Evolutionary conservation across 164 flowering plant genomes (phyloP).

Genomic region (Malania oleifera): DNA sequence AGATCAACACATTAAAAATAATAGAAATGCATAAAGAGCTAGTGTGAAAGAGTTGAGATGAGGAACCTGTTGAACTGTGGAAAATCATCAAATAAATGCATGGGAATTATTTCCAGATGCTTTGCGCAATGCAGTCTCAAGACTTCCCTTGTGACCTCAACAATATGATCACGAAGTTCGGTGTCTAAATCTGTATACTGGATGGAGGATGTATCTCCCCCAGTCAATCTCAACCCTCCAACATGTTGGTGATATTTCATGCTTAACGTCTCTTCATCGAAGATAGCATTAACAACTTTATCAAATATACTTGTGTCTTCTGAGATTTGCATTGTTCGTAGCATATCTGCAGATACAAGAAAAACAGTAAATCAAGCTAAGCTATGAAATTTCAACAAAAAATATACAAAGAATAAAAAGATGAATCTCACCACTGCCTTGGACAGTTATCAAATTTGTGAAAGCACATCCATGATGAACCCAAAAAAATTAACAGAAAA

Average conservation of each 20-base stretch:
- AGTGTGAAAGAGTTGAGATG: slow-evolving; percentile 4
- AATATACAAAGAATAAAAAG: background rate
- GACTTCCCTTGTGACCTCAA: slow-evolving; percentile 52
- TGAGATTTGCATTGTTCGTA: slow-evolving; percentile 67
- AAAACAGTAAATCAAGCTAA: slow-evolving; percentile 2
- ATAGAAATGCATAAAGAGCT: background rate
- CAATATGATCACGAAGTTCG: slow-evolving; percentile 56
- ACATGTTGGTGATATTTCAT: slow-evolving; percentile 37
- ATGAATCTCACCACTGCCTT: background rate
- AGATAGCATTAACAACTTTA: slow-evolving; percentile 72
- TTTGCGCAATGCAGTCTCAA: slow-evolving; percentile 77
- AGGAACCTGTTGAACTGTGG: slow-evolving; percentile 50
- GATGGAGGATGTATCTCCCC: slow-evolving; percentile 34
- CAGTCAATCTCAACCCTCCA: slow-evolving; percentile 30
- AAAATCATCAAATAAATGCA: slow-evolving; percentile 57
- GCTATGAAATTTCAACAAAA: background rate
- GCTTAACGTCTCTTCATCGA: slow-evolving; percentile 54
- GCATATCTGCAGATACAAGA: slow-evolving; percentile 44
- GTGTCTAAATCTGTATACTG: slow-evolving; percentile 53
- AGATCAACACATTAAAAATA: background rate
- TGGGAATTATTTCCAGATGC: slow-evolving; percentile 60
- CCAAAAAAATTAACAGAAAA: background rate
- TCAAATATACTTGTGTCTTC: slow-evolving; percentile 79
- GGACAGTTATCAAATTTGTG: background rate
- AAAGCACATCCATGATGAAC: background rate